Percentiles rank a stretch among this genome's conserved stretches.
Evolutionary conservation across 2,329 filamentous ascomycete genomes (phyloP).

Genomic region (Xylaria sp.): DNA sequence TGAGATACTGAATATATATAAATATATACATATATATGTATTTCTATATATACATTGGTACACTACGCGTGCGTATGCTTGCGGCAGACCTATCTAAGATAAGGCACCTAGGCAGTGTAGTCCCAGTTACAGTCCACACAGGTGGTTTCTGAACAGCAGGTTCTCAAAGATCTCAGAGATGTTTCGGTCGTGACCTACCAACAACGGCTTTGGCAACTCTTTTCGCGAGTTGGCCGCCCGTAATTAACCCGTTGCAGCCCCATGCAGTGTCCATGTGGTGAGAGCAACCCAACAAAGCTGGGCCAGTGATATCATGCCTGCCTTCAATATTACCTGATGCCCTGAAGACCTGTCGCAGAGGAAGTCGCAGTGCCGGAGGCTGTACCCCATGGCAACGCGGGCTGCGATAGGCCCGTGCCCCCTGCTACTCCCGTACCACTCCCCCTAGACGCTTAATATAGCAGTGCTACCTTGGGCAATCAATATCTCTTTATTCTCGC

Average conservation of each 20-base stretch:
- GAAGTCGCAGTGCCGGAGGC: not conserved
- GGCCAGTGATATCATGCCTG: slow-evolving; percentile 2
- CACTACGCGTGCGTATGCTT: too few relatives aligned
- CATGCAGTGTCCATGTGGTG: too few relatives aligned
- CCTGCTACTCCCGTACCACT: not conserved
- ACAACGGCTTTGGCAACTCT: too few relatives aligned
- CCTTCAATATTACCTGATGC: not conserved
- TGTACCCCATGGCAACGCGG: not conserved
- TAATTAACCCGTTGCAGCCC: not conserved
- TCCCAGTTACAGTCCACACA: too few relatives aligned
- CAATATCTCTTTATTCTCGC: slow-evolving; percentile 15
- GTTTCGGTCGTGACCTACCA: not conserved
- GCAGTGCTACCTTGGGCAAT: not conserved
- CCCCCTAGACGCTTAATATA: slow-evolving; percentile 8
- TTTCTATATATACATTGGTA: too few relatives aligned
- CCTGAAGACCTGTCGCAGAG: not conserved
- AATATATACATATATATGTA: too few relatives aligned
- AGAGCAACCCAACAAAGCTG: not conserved
- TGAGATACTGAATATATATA: too few relatives aligned
- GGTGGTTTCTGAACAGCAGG: not conserved
- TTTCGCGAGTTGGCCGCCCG: not conserved
- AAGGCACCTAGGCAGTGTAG: too few relatives aligned
- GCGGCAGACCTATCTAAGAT: too few relatives aligned
- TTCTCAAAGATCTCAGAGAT: not conserved
- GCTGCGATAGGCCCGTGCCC: slow-evolving; percentile 1